A percentile compares a stretch with the other conserved stretches of the same genome.
These are phyloP conservation scores for Lachnellula subtilissima DNA, from an alignment of 2,329 filamentous ascomycete species.

Conservation along the genomic window DNA sequence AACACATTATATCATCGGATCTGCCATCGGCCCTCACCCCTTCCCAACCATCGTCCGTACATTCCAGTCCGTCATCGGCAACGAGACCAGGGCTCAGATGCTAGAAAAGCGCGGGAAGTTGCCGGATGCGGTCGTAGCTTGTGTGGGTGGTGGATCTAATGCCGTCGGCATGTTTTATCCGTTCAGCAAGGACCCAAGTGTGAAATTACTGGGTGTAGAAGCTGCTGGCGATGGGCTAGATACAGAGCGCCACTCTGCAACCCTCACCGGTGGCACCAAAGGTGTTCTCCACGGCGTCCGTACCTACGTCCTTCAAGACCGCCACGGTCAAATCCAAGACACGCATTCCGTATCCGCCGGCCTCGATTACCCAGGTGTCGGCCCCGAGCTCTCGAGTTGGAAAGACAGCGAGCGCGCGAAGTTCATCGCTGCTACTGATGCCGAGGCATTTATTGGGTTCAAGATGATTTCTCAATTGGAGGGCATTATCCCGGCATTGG, in stretches of 20 bases:
- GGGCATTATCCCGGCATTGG: slow-evolving; percentile 93
- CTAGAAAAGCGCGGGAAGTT: slow-evolving; percentile 77
- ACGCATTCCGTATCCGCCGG: slow-evolving; percentile 97
- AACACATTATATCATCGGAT: slow-evolving; percentile 97
- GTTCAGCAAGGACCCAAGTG: slow-evolving; percentile 77
- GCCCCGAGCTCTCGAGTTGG: slow-evolving; percentile 87
- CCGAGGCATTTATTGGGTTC: slow-evolving; percentile 85
- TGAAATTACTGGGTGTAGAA: slow-evolving; percentile 90
- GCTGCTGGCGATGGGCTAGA: slow-evolving; percentile 91
- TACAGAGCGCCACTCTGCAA: slow-evolving; percentile 80
- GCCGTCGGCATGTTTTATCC: slow-evolving; percentile 98
- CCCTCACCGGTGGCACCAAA: slow-evolving; percentile 78
- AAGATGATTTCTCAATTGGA: slow-evolving; percentile 78
- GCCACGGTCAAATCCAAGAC: slow-evolving; percentile 87
- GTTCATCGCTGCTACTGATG: slow-evolving; percentile 88
- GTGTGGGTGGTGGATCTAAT: slow-evolving; percentile 92
- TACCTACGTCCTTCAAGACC: slow-evolving; percentile 91
- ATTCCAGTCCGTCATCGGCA: slow-evolving; percentile 94
- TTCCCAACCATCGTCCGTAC: slow-evolving; percentile 97
- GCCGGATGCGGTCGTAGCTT: slow-evolving; percentile 92
- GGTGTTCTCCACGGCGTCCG: slow-evolving; percentile 94
- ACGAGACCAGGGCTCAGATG: slow-evolving; percentile 93
- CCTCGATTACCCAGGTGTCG: slow-evolving; percentile 94
- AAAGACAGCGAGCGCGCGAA: slow-evolving; percentile 84
- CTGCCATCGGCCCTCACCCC: slow-evolving; percentile 93